Percentiles rank a stretch among this genome's conserved stretches.
phyloP scores from a whole-genome alignment of 192 early-diverging fungal species.

The Mortierella alpina region DNA sequence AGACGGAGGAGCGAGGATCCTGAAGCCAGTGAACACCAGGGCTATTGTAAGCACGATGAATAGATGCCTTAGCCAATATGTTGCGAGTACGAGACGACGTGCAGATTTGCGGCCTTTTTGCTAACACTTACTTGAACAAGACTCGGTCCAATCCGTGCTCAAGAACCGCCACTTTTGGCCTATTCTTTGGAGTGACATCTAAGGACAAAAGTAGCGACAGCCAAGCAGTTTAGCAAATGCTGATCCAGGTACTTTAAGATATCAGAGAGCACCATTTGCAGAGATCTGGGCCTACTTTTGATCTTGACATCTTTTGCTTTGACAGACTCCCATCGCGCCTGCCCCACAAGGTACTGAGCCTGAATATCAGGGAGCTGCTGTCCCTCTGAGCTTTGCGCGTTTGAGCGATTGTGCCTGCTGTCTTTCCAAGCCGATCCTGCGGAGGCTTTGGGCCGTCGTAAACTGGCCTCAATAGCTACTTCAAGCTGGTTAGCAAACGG shows the following conservation, averaged over 20 bases:
- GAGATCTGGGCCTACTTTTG: conserved; percentile 18
- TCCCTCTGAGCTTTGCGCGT: not conserved
- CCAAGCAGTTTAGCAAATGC: no score
- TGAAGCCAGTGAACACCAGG: conserved; percentile 86
- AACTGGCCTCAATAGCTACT: conserved; percentile 36
- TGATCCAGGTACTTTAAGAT: no score
- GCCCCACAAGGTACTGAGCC: conserved; percentile 32
- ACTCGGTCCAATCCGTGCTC: conserved; percentile 74
- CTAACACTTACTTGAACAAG: conserved; percentile 66
- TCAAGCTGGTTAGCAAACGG: conserved; percentile 51
- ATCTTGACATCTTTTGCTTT: conserved; percentile 35
- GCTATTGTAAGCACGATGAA: conserved; percentile 56
- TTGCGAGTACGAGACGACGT: not conserved
- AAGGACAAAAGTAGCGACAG: not conserved
- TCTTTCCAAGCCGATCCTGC: not conserved
- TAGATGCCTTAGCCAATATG: not conserved
- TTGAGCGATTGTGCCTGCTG: conserved; percentile 6
- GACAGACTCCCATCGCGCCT: conserved; percentile 41
- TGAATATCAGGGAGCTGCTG: conserved; percentile 36
- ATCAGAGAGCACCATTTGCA: no score
- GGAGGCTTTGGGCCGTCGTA: not conserved
- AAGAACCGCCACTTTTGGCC: conserved; percentile 54
- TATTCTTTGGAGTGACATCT: conserved; percentile 39
- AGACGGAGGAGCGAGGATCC: conserved; percentile 78
- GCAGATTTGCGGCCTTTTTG: not conserved